phyloP scores from a whole-genome alignment of 495 filamentous ascomycete species.

The Tuber indicum region DNA sequence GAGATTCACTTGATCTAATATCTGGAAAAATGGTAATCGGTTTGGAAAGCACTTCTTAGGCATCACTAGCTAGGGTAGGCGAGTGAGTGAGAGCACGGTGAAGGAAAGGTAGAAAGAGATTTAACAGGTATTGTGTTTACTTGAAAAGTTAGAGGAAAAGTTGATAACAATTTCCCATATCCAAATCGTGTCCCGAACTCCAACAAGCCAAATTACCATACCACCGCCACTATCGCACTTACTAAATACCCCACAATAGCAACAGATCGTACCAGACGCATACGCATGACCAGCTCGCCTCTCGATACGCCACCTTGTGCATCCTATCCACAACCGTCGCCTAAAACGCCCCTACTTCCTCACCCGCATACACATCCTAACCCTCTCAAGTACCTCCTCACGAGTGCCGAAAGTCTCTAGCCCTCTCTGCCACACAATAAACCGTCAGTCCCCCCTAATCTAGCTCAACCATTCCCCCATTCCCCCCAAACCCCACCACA shows the following conservation, averaged over 20 bases:
- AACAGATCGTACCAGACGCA: not conserved
- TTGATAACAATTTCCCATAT: not conserved
- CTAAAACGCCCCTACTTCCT: not conserved
- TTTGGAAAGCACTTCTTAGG: not conserved
- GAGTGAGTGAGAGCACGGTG: not conserved
- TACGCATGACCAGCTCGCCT: not conserved
- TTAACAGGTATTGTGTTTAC: not conserved
- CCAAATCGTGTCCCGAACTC: not conserved
- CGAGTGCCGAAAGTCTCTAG: constrained; percentile 64
- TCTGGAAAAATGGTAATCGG: not conserved
- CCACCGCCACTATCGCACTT: not conserved
- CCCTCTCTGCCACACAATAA: constrained; percentile 54
- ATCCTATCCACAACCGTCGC: not conserved
- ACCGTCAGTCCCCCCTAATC: constrained; percentile 7
- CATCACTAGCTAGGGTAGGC: not conserved
- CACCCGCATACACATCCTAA: constrained; percentile 62
- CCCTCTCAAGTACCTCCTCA: constrained; percentile 70
- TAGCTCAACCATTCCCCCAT: not conserved
- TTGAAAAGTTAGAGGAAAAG: not conserved
- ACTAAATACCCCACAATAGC: not conserved
- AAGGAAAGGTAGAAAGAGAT: not conserved
- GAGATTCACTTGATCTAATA: not conserved
- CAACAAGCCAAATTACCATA: not conserved
- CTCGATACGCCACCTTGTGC: not conserved
- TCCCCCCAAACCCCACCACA: not conserved